Conservation (phyloP, 2,329 filamentous ascomycete genomes). For the Fusarium sp. region DNA sequence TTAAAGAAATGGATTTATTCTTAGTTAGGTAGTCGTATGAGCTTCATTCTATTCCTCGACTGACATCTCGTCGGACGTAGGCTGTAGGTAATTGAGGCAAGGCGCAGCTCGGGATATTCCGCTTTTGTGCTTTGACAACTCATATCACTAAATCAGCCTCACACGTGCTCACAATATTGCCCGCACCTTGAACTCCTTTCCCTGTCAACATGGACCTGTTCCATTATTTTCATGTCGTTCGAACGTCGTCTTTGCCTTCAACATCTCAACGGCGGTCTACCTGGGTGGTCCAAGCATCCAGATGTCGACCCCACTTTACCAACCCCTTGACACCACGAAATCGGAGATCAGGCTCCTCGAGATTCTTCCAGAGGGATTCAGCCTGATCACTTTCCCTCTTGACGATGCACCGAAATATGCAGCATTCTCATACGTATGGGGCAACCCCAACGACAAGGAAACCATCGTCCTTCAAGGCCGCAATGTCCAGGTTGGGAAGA, state of each 20-base stretch:
- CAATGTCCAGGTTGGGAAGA: background rate
- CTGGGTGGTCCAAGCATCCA: no score
- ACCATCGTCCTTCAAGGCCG: background rate
- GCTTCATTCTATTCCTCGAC: no score
- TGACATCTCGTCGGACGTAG: no score
- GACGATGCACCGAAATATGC: background rate
- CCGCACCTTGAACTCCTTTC: background rate
- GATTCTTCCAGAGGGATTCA: background rate
- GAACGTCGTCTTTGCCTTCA: accelerated
- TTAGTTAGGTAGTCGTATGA: background rate
- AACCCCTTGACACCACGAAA: background rate
- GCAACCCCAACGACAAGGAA: background rate
- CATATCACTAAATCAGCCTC: background rate
- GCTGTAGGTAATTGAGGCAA: no score
- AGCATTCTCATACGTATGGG: background rate
- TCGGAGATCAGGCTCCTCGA: background rate
- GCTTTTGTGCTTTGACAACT: no score
- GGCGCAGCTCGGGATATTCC: no score
- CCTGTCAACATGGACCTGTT: background rate
- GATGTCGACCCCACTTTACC: background rate
- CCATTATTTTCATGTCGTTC: background rate
- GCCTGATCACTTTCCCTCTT: background rate
- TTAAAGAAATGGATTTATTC: background rate
- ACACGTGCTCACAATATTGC: background rate
- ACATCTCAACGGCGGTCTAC: background rate